Percentiles rank a stretch among this genome's conserved stretches.
Conservation (phyloP, 2,329 filamentous ascomycete genomes). For the Parastagonospora avenae region DNA sequence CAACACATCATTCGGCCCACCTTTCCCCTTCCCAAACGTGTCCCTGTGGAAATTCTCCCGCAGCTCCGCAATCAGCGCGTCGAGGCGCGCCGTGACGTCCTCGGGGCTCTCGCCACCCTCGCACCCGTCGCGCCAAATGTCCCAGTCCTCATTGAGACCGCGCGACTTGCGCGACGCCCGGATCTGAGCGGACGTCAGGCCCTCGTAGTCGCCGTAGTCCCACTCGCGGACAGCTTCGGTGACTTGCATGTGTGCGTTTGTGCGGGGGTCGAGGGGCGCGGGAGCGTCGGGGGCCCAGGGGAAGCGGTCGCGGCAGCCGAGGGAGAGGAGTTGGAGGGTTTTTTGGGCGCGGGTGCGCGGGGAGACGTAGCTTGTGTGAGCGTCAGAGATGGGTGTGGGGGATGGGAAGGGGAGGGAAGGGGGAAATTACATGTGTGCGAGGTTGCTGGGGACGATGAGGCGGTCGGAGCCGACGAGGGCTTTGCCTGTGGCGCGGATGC, state of each 20-base stretch:
- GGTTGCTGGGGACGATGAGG: slow-evolving; percentile 79
- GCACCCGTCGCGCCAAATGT: slow-evolving; percentile 87
- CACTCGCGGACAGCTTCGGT: slow-evolving; percentile 63
- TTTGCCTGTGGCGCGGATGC: slow-evolving; percentile 69
- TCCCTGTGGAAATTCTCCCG: slow-evolving; percentile 54
- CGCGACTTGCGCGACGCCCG: slow-evolving; percentile 50
- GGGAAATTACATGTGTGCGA: slow-evolving; percentile 74
- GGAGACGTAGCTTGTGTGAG: slow-evolving; percentile 70
- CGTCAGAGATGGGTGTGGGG: not conserved
- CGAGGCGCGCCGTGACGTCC: slow-evolving; percentile 74
- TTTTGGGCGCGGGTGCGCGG: slow-evolving; percentile 82
- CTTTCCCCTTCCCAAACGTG: slow-evolving; percentile 57
- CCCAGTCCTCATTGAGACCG: slow-evolving; percentile 68
- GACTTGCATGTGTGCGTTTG: slow-evolving; percentile 52
- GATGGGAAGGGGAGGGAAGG: not conserved
- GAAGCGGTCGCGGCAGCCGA: slow-evolving; percentile 70
- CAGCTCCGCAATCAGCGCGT: slow-evolving; percentile 77
- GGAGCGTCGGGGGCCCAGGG: slow-evolving; percentile 64
- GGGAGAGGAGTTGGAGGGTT: slow-evolving; percentile 85
- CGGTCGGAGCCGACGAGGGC: slow-evolving; percentile 84
- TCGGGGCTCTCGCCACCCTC: slow-evolving; percentile 79
- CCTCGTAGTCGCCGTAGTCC: slow-evolving; percentile 69
- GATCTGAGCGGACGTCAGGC: slow-evolving; percentile 60
- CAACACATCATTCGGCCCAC: slow-evolving; percentile 70
- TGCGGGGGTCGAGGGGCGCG: slow-evolving; percentile 31